These are phyloP conservation scores for Chlorociboria aeruginascens DNA, from an alignment of 495 filamentous ascomycete genomes.

Conservation along the genomic window DNA sequence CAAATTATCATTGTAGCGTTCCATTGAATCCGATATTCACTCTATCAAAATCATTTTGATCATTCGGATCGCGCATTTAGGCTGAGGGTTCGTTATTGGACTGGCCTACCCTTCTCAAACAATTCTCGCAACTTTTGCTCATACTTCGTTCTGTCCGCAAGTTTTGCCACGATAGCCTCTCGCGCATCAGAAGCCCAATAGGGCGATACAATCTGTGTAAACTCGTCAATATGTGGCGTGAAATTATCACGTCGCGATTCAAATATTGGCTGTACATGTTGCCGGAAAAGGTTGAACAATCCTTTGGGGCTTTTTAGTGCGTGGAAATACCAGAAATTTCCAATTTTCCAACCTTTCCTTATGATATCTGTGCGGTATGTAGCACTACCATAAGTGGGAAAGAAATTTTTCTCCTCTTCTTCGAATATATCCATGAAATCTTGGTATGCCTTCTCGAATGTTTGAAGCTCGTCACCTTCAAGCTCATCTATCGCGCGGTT, in stretches of 20 bases:
- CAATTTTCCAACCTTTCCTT: slow-evolving; percentile 9
- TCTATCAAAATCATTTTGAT: no score
- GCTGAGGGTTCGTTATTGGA: no score
- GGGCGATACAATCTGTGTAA: background rate
- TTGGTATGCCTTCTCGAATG: background rate
- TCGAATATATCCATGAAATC: slow-evolving; percentile 9
- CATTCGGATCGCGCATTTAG: no score
- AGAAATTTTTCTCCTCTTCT: slow-evolving; percentile 4
- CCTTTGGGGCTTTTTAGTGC: slow-evolving; percentile 8
- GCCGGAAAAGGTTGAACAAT: slow-evolving; percentile 7
- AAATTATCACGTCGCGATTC: background rate
- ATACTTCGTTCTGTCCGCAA: slow-evolving; percentile 1
- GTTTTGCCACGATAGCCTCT: background rate
- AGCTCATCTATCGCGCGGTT: slow-evolving; percentile 19
- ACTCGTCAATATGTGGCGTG: background rate
- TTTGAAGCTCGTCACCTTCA: background rate
- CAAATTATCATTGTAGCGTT: no score
- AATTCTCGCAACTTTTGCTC: slow-evolving; percentile 1
- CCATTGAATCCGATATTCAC: no score
- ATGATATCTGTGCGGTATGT: slow-evolving; percentile 4
- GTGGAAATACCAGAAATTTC: slow-evolving; percentile 10
- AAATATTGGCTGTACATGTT: slow-evolving; percentile 13
- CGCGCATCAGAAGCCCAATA: slow-evolving; percentile 1
- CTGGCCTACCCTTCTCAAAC: background rate
- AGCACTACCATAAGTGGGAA: background rate